Conservation (phyloP, 495 filamentous ascomycete genomes). For the Tuber borchii region DNA sequence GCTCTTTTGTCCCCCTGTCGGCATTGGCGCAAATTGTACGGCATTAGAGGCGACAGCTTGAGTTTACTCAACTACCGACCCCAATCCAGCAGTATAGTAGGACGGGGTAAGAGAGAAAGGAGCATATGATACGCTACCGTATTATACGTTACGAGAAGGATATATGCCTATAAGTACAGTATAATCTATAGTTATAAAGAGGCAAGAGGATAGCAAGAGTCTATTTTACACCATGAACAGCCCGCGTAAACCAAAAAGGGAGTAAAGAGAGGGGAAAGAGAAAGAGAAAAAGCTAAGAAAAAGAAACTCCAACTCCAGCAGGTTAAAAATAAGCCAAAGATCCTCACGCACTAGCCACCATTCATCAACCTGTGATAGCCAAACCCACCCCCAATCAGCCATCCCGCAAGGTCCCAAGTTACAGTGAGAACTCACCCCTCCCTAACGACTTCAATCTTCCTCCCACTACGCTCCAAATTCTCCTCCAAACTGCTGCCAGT, state of each 20-base stretch:
- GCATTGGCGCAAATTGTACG: not conserved
- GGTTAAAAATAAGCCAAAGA: not conserved
- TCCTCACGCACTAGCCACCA: conserved; percentile 11
- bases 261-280: not conserved
- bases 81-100: not conserved
- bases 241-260: not conserved
- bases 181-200: not conserved
- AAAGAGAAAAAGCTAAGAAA: not conserved
- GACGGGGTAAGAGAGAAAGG: too few relatives aligned
- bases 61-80: not conserved
- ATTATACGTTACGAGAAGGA: not conserved
- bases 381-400: not conserved
- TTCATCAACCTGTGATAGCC: conserved; percentile 18
- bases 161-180: not conserved
- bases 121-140: not conserved
- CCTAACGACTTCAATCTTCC: conserved; percentile 36
- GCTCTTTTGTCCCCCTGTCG: not conserved
- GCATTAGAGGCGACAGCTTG: too few relatives aligned
- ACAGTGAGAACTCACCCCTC: conserved; percentile 24
- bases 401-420: not conserved
- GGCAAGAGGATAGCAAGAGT: not conserved
- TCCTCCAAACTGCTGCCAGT: conserved; percentile 29
- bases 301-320: not conserved
- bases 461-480: conserved; percentile 45
- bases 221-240: not conserved